Percentiles rank a stretch among this genome's conserved stretches.
Conservation (phyloP, 495 filamentous ascomycete genomes). For the Pseudomonodictys pantanalensis region DNA sequence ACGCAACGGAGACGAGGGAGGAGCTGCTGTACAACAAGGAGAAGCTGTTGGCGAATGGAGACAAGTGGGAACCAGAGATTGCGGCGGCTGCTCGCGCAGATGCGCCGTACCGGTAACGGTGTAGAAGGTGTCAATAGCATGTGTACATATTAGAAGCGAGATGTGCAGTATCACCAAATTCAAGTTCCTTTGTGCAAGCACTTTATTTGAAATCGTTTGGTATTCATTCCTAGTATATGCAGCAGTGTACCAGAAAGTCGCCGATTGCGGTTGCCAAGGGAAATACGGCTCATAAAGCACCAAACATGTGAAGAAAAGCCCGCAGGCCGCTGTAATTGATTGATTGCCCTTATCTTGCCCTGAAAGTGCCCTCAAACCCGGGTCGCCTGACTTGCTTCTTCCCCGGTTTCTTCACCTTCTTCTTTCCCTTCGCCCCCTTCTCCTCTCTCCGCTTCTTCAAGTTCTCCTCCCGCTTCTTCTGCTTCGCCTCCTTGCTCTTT, state of each 20-base stretch:
- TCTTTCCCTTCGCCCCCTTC: constrained; percentile 51
- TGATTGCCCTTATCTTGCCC: constrained; percentile 42
- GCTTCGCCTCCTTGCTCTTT: constrained; percentile 70
- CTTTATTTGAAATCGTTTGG: neutral
- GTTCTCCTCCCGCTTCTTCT: constrained; percentile 88
- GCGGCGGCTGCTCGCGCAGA: constrained; percentile 81
- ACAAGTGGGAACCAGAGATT: constrained; percentile 98
- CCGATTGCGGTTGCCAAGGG: no score
- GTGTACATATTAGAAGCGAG: constrained; percentile 23
- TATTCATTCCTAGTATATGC: neutral
- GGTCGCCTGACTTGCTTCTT: constrained; percentile 53
- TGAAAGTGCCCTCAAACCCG: constrained; percentile 93
- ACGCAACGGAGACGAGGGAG: constrained; percentile 94
- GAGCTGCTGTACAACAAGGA: constrained; percentile 99
- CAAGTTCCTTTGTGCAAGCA: neutral
- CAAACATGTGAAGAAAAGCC: no score
- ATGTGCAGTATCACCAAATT: neutral
- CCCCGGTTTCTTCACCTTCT: constrained; percentile 64
- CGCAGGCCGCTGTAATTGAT: no score
- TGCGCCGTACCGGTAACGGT: constrained; percentile 45
- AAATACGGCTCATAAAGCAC: no score
- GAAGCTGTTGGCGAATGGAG: constrained; percentile 83
- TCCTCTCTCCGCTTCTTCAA: constrained; percentile 78
- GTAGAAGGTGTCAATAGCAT: constrained; percentile 1
- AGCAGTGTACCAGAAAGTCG: no score